These are phyloP conservation scores for Imleria badia DNA, from an alignment of 768 basidiomycete genomes.

Conservation along the genomic window DNA sequence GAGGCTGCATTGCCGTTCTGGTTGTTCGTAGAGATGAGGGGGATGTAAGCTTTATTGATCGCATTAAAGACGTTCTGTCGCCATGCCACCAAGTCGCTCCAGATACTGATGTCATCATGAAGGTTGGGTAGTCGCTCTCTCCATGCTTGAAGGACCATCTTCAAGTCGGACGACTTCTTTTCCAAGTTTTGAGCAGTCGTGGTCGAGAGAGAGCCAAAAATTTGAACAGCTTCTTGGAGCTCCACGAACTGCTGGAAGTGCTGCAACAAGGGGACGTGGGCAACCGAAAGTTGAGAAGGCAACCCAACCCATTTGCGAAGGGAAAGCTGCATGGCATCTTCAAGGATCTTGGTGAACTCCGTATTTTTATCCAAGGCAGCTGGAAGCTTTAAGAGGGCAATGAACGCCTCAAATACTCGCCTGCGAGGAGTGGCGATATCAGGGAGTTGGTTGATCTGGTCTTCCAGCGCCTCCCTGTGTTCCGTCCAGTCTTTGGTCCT, in stretches of 20 bases:
- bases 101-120: conserved; percentile 96
- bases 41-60: conserved; percentile 95
- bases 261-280: conserved; percentile 92
- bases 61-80: conserved; percentile 97
- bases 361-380: conserved; percentile 77
- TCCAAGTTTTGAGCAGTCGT: conserved; percentile 90
- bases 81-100: conserved; percentile 99
- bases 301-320: conserved; percentile 94
- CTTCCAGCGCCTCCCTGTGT: conserved; percentile 73
- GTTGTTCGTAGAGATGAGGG: conserved; percentile 67
- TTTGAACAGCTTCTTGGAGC: conserved; percentile 91
- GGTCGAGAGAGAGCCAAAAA: conserved; percentile 85
- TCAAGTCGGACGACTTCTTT: conserved; percentile 92
- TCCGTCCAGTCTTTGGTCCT: conserved; percentile 90
- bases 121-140: conserved; percentile 93
- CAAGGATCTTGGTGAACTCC: conserved; percentile 85
- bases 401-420: conserved; percentile 95
- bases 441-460: conserved; percentile 73
- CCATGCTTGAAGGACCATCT: conserved; percentile 96
- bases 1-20: conserved; percentile 51
- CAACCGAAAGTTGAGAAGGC: conserved; percentile 82
- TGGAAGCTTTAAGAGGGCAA: conserved; percentile 84
- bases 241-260: conserved; percentile 99
- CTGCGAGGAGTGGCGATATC: conserved; percentile 94
- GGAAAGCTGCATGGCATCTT: conserved; percentile 96